A percentile compares a stretch with the other conserved stretches of the same genome.
These are phyloP conservation scores for Tolypocladium nubicola DNA, from an alignment of 2,329 filamentous ascomycete genomes.

Conservation along the genomic window DNA sequence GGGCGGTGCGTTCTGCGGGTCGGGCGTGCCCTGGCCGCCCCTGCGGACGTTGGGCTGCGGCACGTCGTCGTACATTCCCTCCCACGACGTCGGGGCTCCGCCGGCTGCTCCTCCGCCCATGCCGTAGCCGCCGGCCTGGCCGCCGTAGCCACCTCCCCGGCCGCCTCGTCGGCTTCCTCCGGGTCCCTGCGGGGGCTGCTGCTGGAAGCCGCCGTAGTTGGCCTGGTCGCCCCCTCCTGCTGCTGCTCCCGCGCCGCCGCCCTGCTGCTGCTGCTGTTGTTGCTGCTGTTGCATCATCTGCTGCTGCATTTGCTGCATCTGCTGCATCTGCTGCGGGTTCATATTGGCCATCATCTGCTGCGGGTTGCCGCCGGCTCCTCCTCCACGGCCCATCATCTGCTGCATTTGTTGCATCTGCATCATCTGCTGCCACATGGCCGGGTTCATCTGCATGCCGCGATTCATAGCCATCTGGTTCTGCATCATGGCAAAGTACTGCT, in stretches of 20 bases:
- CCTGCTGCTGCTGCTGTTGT: slow-evolving; percentile 7
- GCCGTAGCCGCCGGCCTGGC: slow-evolving; percentile 18
- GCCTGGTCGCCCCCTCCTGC: slow-evolving; percentile 15
- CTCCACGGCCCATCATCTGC: slow-evolving; percentile 38
- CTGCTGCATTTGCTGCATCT: slow-evolving; percentile 38
- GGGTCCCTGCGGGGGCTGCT: slow-evolving; percentile 30
- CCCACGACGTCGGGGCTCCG: slow-evolving; percentile 76
- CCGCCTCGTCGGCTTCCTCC: slow-evolving; percentile 9
- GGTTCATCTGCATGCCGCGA: slow-evolving; percentile 61
- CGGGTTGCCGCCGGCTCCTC: slow-evolving; percentile 19
- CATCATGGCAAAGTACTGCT: slow-evolving; percentile 93
- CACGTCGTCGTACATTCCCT: slow-evolving; percentile 96
- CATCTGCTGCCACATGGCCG: slow-evolving; percentile 67
- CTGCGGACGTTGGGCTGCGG: slow-evolving; percentile 59
- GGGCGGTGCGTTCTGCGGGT: slow-evolving; percentile 36
- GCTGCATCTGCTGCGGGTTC: slow-evolving; percentile 47
- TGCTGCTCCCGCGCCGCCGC: slow-evolving; percentile 1
- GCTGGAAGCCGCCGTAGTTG: slow-evolving; percentile 30
- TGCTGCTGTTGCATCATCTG: slow-evolving; percentile 29
- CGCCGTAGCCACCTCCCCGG: slow-evolving; percentile 15
- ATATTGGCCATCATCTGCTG: slow-evolving; percentile 31
- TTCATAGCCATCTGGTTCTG: slow-evolving; percentile 87
- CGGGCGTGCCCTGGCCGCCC: slow-evolving; percentile 28
- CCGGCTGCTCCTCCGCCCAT: slow-evolving; percentile 30
- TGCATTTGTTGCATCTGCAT: slow-evolving; percentile 66